Conservation (phyloP, 1,284 basidiomycete genomes). For the Sanghuangporus sanghuang region DNA sequence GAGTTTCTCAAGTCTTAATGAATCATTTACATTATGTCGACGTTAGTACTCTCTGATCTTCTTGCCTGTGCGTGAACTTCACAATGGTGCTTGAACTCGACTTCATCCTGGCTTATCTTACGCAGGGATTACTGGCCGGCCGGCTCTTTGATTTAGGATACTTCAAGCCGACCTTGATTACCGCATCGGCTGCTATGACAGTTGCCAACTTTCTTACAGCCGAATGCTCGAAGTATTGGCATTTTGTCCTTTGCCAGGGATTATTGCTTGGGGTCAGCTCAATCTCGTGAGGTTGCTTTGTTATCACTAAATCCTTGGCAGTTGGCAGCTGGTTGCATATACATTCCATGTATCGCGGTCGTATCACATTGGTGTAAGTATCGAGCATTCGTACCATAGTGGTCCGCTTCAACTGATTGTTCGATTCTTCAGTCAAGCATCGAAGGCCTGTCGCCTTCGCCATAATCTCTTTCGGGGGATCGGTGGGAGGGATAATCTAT, state of each 20-base stretch:
- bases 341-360: constrained; percentile 40
- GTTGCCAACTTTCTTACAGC: constrained; percentile 49
- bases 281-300: not conserved
- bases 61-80: constrained; percentile 4
- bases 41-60: constrained; percentile 38
- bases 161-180: constrained; percentile 39
- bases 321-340: constrained; percentile 41
- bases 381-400: not conserved
- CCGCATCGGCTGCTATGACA: constrained; percentile 41
- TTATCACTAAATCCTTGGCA: constrained; percentile 15
- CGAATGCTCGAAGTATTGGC: constrained; percentile 52
- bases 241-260: constrained; percentile 53
- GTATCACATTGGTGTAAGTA: constrained; percentile 42
- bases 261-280: constrained; percentile 40
- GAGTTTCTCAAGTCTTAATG: not conserved
- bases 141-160: constrained; percentile 57
- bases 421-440: constrained; percentile 26
- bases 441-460: constrained; percentile 38
- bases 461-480: constrained; percentile 35
- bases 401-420: too few relatives aligned
- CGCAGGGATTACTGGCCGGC: constrained; percentile 35
- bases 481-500: constrained; percentile 42
- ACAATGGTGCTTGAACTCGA: not conserved
- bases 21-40: constrained; percentile 11
- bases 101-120: constrained; percentile 15